Base-by-base conservation (phyloP, 2,329 filamentous ascomycete genomes). In the Ophiocordyceps australis region DNA sequence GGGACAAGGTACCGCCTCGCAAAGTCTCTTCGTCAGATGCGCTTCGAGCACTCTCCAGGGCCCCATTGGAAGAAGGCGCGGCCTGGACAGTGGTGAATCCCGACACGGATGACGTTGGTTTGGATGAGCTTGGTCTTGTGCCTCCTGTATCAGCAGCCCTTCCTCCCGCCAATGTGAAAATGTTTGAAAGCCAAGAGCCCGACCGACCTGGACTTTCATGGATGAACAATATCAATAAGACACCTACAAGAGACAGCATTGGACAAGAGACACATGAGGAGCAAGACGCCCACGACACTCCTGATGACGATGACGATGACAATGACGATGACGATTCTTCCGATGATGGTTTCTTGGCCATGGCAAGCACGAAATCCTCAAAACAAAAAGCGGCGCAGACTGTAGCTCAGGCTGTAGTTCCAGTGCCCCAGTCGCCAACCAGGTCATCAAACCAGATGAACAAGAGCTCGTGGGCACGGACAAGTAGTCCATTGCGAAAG, bases 1-100 rank as follows among this genome's bases (percentile, higher is more conserved):
- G 54, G 17, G 50, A 52, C 14, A 50, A 51, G n/a, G 42, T 50
- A 21, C 50, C 53, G 15, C 61, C 62, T 3, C 62, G 58, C 35
- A 63, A 65, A 39, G 57, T 66, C 16, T 65, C 62, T 4, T 66
- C 64, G 9, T 64, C 63, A 1, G 62, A 69, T 33, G 56, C 57
- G 5, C 42, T 69, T 20, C 54, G 62, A 29, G 57, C 58, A 4
- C 41, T 69, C 24, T 64, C 64, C 11, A 49, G 62, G 33, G 49
- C 46, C 14, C 62, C 63, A 5, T 38, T 59, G n/a, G 62, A 62
- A 27, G 61, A 55, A 37, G 49, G 43, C 8, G 59, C 57, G 5
- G 49, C 59, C n/a, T 64, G 59, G 59, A 62, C 58, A 5, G 50
- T 62, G 14, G 56, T 64, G 6, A 55, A 50, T 28, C 39, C 49